Evolutionary conservation across 768 basidiomycete genomes (phyloP).

Genomic region (Phanerodontia chrysosporium): DNA sequence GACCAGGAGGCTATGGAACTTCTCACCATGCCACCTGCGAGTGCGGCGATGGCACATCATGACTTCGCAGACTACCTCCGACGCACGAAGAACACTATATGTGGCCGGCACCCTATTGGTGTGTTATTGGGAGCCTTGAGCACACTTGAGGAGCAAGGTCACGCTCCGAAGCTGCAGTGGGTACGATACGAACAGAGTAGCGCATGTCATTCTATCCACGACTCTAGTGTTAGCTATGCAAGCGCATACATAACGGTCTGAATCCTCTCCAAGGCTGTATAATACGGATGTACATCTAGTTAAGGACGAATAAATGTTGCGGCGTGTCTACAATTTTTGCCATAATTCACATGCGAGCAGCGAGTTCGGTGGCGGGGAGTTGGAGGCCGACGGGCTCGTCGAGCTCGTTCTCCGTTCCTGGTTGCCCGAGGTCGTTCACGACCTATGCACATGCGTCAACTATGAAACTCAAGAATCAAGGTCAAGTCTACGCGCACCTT

Average conservation of each 20-base stretch:
- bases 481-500: slow-evolving; percentile 37
- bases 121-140: slow-evolving; percentile 80
- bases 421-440: slow-evolving; percentile 62
- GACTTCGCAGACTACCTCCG: slow-evolving; percentile 65
- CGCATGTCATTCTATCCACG: slow-evolving; percentile 56
- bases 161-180: slow-evolving; percentile 56
- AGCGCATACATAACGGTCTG: slow-evolving; percentile 79
- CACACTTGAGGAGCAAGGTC: slow-evolving; percentile 42
- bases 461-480: background rate
- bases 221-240: slow-evolving; percentile 96
- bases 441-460: slow-evolving; percentile 40
- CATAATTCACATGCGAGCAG: slow-evolving; percentile 17
- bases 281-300: background rate
- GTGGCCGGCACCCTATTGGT: slow-evolving; percentile 93
- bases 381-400: slow-evolving; percentile 59
- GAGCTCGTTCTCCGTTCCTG: slow-evolving; percentile 57
- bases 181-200: slow-evolving; percentile 94
- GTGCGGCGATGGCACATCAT: slow-evolving; percentile 50
- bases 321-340: too few species aligned
- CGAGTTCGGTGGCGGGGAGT: slow-evolving; percentile 16
- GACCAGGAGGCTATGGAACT: slow-evolving; percentile 85
- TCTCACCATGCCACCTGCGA: slow-evolving; percentile 53
- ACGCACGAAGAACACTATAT: slow-evolving; percentile 90
- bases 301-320: too few species aligned
- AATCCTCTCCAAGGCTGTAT: background rate